Conservation (phyloP, 75 land plant genomes). For the Sequoia sempervirens region DNA sequence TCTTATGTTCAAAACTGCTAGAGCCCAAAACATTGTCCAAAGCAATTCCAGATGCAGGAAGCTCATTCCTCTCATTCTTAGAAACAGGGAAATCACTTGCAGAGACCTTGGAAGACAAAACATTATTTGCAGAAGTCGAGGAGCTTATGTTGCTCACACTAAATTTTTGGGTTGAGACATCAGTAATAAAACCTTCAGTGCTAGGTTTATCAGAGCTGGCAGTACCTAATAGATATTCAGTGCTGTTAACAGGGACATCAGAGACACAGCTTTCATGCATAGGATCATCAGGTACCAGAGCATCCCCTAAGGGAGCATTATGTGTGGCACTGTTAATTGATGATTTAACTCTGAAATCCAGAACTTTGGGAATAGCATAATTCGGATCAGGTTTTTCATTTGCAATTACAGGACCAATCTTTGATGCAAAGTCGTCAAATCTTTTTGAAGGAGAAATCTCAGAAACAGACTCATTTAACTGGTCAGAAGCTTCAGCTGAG, state of each 20-base stretch:
- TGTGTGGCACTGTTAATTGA: neutral
- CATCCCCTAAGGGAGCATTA: neutral
- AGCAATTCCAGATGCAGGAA: neutral
- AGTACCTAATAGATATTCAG: neutral
- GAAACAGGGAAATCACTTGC: neutral
- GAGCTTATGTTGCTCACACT: neutral
- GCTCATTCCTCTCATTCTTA: neutral
- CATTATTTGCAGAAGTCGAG: slow-evolving; percentile 1
- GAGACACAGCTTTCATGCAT: neutral
- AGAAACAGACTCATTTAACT: neutral
- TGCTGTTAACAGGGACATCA: neutral
- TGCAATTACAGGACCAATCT: neutral
- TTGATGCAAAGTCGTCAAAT: neutral
- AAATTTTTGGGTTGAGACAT: neutral
- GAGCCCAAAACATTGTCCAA: neutral
- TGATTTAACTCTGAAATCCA: slow-evolving; percentile 1
- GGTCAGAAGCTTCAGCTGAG: neutral
- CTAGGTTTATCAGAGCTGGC: neutral
- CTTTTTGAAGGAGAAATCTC: neutral
- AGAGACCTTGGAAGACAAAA: neutral
- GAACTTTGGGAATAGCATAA: neutral
- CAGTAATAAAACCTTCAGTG: neutral
- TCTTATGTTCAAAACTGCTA: neutral
- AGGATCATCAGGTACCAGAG: neutral
- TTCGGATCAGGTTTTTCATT: neutral